phyloP scores from a whole-genome alignment of 148 eudicot genomes.

The Cornus controversa region DNA sequence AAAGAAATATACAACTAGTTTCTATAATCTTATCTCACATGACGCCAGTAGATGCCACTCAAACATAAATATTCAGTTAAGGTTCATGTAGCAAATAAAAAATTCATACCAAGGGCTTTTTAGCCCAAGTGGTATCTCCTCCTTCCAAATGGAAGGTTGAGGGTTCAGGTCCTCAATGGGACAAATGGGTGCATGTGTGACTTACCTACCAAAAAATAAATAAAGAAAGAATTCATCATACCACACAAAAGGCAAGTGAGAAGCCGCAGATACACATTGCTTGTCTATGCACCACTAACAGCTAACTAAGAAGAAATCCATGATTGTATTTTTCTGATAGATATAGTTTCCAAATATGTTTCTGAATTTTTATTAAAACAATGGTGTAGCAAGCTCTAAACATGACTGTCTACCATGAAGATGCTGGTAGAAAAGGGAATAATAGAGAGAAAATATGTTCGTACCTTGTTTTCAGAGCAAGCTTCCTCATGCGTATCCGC shows the following conservation, averaged over 20 bases:
- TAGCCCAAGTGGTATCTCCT: too few relatives aligned
- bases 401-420: not conserved
- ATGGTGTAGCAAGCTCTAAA: not conserved
- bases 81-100: not conserved
- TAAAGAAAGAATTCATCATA: not conserved
- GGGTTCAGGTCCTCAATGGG: too few relatives aligned
- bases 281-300: not conserved
- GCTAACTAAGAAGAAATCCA: too few relatives aligned
- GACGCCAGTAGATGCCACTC: not conserved
- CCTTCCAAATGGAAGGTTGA: too few relatives aligned
- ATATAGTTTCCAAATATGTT: too few relatives aligned
- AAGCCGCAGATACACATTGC: not conserved
- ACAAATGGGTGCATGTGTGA: too few relatives aligned
- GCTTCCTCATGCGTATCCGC: conserved; percentile 96
- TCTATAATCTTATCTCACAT: too few relatives aligned
- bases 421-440: not conserved
- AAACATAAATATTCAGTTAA: not conserved
- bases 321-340: too few relatives aligned
- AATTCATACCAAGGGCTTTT: too few relatives aligned
- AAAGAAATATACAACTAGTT: too few relatives aligned
- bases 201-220: too few relatives aligned
- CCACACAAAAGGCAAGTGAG: not conserved
- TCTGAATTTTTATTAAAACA: too few relatives aligned
- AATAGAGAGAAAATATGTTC: not conserved
- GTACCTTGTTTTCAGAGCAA: conserved; percentile 86